Evolutionary conservation across 495 filamentous ascomycete species (phyloP), one percentile per base, ranked within the genome.

Genomic region (Aeminium ludgeri): DNA sequence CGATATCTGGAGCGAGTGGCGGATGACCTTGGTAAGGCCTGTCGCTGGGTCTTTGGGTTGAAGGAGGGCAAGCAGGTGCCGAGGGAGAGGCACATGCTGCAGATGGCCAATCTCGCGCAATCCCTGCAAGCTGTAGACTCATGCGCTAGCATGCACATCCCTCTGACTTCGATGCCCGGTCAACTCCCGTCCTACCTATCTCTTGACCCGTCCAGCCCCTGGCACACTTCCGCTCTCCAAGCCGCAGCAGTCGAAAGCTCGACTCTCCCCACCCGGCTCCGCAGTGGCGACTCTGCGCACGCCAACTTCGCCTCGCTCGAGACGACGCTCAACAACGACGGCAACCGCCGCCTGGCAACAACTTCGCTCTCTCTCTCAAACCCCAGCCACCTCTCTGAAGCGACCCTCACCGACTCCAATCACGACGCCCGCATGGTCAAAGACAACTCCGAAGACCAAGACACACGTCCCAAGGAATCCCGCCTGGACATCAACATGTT

Each of bases 1-100:
- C 66, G 65, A 52, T 95, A 92, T 62, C 52, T 91, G 13, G 84
- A 94, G 52, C 65, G 74, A 20, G 52, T 99, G 29, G 61, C 81
- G 52, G 89, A 99, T 54, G 91, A 96, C 55, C 87, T 82, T 58
- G 82, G 83, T 17, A 96, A 95, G 62, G 72, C 72, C 43, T 68
- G 70, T 27, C 68, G 94, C 25, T 89, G 81, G 76, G 71, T 85
- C 15, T 95, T 86, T 78, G 87, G 80, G 6, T 56, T 83, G 34
- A 78, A 89, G 30, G 51, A 51, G 12, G 45, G 45, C 3, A 44
- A 43, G 27, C 20, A 16, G 8, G 18, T n/a, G 6, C 34, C 30
- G 25, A 30, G 55, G 45, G 50, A 55, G 36, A 47, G 40, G 34
- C 46, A 51, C 38, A 30, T 57, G 28, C 48, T 55, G 41, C 52